These are phyloP conservation scores for Mycena crocata DNA, from an alignment of 768 basidiomycete genomes.

Conservation along the genomic window DNA sequence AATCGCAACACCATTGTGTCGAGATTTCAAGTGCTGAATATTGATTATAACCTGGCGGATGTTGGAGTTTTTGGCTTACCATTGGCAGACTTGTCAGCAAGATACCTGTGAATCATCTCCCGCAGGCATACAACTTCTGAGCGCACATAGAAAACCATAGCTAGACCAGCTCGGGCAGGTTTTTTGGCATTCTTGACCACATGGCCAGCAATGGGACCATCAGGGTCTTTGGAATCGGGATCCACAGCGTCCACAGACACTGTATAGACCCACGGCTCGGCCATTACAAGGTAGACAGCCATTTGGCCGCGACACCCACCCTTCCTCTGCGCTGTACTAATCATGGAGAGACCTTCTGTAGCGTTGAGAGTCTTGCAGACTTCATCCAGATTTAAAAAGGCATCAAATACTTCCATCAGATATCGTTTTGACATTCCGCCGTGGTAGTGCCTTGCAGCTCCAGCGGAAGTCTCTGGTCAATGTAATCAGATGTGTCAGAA, in stretches of 20 bases:
- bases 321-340: constrained; percentile 15
- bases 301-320: background rate
- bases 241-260: background rate
- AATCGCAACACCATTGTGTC: constrained; percentile 4
- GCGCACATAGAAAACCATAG: constrained; percentile 13
- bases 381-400: constrained; percentile 31
- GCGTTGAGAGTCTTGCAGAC: constrained; percentile 39
- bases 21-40: background rate
- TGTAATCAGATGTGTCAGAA: constrained; percentile 25
- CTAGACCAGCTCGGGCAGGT: constrained; percentile 16
- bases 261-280: constrained; percentile 5
- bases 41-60: background rate
- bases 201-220: background rate
- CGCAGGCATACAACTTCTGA: constrained; percentile 12
- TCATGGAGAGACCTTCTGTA: constrained; percentile 38
- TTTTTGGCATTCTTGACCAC: constrained; percentile 6
- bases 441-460: constrained; percentile 38
- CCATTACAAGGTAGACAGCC: background rate
- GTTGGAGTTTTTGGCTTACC: background rate
- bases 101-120: background rate
- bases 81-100: background rate
- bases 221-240: background rate
- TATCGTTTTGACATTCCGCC: constrained; percentile 42
- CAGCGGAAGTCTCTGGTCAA: constrained; percentile 23
- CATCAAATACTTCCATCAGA: constrained; percentile 28